A percentile compares a stretch with the other conserved stretches of the same genome.
Conservation (phyloP, 345 rosid genomes). For the Aquilaria sinensis region DNA sequence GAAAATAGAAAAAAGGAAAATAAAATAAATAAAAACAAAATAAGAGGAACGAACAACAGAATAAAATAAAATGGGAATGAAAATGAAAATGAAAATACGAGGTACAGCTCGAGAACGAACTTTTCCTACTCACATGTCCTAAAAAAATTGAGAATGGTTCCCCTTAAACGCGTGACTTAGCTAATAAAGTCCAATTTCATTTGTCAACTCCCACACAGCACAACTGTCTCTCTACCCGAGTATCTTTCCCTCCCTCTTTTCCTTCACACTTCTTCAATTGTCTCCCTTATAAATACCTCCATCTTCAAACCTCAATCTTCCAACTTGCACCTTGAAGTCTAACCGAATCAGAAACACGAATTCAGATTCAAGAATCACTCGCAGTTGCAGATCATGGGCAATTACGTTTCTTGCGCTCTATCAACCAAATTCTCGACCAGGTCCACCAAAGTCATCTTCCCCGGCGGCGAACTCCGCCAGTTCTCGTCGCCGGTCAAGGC, state of each 20-base stretch:
- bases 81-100: neutral
- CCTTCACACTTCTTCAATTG: neutral
- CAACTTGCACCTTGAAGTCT: neutral
- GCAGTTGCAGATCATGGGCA: constrained; percentile 44
- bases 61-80: no score
- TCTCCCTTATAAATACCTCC: neutral
- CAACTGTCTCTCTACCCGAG: neutral
- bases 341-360: neutral
- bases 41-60: no score
- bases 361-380: neutral
- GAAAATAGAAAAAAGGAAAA: no score
- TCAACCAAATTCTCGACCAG: constrained; percentile 26
- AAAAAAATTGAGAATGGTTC: neutral
- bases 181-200: neutral
- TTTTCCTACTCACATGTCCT: neutral
- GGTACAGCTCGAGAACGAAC: neutral
- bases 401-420: constrained; percentile 57
- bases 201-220: constrained; percentile 4
- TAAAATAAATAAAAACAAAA: no score
- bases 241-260: neutral
- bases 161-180: neutral
- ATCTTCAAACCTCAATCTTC: neutral
- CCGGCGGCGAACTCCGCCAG: constrained; percentile 56
- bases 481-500: constrained; percentile 53
- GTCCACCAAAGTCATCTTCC: constrained; percentile 54